Base-by-base conservation (phyloP, 176 grass and related monocot genomes). In the Zoysia japonica region DNA sequence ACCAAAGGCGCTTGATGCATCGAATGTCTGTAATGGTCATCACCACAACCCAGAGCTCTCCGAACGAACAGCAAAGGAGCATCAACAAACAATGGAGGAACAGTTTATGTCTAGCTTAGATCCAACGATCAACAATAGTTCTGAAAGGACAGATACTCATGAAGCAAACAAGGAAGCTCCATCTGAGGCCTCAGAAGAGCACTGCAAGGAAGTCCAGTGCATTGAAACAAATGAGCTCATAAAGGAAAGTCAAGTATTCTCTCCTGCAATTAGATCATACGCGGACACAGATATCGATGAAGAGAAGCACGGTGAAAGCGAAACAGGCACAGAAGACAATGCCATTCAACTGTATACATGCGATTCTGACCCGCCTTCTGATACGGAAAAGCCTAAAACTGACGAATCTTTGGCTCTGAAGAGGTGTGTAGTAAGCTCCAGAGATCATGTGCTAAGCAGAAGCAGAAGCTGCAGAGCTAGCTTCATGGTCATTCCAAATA, bases 181-280 rank as follows among this genome's bases (percentile, higher is more conserved):
- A 44, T 61, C 59, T 7, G 80, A 82, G 7, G n/a, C 80, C 15
- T 75, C 65, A 15, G 84, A 93, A 53, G 91, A 94, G 12, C 81
- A 93, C 15, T 95, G 92, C 86, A 95, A 95, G 74, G 92, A 99
- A 85, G 96, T 99, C 1, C 84, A 72, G 37, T 94, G 92, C 73
- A 80, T 98, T 15, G 82, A 95, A 74, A 88, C 68, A 20, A 78
- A 89, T 59, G 65, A 80, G 39, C 47, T 78, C 5, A 83, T 51
- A 51, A 83, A 43, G 60, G 81, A 46, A 56, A 85, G 71, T 51
- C 85, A 72, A 54, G 72, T 89, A 75, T 93, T 87, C 11, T 79
- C 56, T 75, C 79, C 76, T 63, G 67, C 55, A 65, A 47, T 80
- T 49, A 83, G 51, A 64, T 78, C 86, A 46, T 67, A 73, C 39